phyloP scores from a whole-genome alignment of 192 early-diverging fungal species.

The Tieghemiomyces parasiticus region DNA sequence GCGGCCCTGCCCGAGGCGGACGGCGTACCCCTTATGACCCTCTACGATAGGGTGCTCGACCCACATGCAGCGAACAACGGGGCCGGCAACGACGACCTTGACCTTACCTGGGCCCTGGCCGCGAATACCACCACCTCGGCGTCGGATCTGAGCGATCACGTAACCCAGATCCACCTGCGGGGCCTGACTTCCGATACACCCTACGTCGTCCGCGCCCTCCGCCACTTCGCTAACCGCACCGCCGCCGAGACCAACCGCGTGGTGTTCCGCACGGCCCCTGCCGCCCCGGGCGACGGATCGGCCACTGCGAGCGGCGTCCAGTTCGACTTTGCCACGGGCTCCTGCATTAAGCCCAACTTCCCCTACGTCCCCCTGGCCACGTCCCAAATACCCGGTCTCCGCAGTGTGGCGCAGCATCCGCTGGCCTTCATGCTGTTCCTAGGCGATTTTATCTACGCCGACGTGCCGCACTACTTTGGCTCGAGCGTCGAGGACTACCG shows the following conservation, averaged over 20 bases:
- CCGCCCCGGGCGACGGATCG: conserved; percentile 14
- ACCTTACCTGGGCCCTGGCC: conserved; percentile 15
- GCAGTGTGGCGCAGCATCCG: background rate
- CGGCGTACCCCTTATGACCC: conserved; percentile 21
- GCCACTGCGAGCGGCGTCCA: background rate
- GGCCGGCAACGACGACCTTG: too few species aligned
- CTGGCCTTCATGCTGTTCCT: conserved; percentile 25
- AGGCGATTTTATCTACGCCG: conserved; percentile 38
- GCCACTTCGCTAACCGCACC: conserved; percentile 13
- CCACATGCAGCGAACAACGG: too few species aligned
- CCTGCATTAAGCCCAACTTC: conserved; percentile 34
- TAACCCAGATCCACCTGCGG: background rate
- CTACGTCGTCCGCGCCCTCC: conserved; percentile 16
- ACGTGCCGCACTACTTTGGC: conserved; percentile 28
- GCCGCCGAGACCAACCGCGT: background rate
- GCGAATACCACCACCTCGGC: conserved; percentile 18
- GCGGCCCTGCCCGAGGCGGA: background rate
- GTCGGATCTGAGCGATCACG: background rate
- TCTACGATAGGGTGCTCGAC: conserved; percentile 12
- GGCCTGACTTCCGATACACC: background rate
- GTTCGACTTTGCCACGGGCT: conserved; percentile 26
- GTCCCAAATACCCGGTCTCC: conserved; percentile 26
- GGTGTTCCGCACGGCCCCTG: conserved; percentile 7
- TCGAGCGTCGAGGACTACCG: conserved; percentile 22
- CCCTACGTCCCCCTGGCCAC: conserved; percentile 21